Percentiles rank a stretch among this genome's conserved stretches.
Conservation (phyloP, 2,329 filamentous ascomycete genomes). For the Fragosphaeria purpurea region DNA sequence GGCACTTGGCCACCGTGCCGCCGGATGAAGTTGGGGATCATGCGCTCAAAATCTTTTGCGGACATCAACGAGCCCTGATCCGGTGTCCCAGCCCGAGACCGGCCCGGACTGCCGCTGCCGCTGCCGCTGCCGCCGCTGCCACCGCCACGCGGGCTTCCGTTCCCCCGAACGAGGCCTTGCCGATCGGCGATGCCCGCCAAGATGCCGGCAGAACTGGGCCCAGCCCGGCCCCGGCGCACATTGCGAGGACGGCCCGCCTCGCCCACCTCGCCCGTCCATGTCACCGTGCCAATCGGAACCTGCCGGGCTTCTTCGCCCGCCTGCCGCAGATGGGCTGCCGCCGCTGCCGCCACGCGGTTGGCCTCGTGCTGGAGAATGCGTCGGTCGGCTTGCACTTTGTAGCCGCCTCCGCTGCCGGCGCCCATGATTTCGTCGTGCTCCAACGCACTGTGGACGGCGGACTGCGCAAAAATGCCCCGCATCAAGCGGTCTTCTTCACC, state of each 20-base stretch:
- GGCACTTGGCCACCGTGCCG: slow-evolving; percentile 69
- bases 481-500: slow-evolving; percentile 67
- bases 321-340: slow-evolving; percentile 64
- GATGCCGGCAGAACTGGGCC: slow-evolving; percentile 42
- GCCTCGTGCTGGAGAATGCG: slow-evolving; percentile 75
- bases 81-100: slow-evolving; percentile 37
- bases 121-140: slow-evolving; percentile 13
- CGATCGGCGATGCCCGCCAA: slow-evolving; percentile 48
- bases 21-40: slow-evolving; percentile 71
- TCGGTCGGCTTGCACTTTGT: slow-evolving; percentile 62
- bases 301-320: slow-evolving; percentile 62
- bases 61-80: slow-evolving; percentile 24
- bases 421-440: slow-evolving; percentile 89
- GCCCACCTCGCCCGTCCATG: slow-evolving; percentile 85
- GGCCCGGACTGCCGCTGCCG: slow-evolving; percentile 20
- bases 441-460: slow-evolving; percentile 79
- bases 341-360: slow-evolving; percentile 64
- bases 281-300: slow-evolving; percentile 74
- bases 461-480: slow-evolving; percentile 77
- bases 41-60: slow-evolving; percentile 53
- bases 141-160: slow-evolving; percentile 15
- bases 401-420: slow-evolving; percentile 62
- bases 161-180: slow-evolving; percentile 31
- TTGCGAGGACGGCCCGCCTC: slow-evolving; percentile 58
- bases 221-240: slow-evolving; percentile 33